Percentiles rank a stretch among this genome's conserved stretches.
These are phyloP conservation scores for Paramyrothecium roridum DNA, from an alignment of 2,329 filamentous ascomycete genomes.

Conservation along the genomic window DNA sequence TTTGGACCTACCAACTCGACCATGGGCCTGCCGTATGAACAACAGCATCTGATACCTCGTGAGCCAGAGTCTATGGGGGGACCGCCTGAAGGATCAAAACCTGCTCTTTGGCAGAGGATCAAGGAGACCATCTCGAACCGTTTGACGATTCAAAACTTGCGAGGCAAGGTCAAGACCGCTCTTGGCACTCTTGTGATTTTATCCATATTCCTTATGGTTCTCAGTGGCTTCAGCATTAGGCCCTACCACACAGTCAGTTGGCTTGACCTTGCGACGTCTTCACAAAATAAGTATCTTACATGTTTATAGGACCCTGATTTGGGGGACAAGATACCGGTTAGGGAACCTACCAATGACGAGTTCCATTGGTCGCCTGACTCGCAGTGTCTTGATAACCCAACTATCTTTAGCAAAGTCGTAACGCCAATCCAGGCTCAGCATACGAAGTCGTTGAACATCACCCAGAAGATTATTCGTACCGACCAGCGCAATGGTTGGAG, in stretches of 20 bases:
- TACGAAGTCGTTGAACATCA: conserved; percentile 33
- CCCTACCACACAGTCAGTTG: conserved; percentile 24
- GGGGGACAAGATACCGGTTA: conserved; percentile 19
- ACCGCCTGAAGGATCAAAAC: conserved; percentile 15
- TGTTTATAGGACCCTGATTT: conserved; percentile 11
- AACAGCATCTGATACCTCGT: conserved; percentile 36
- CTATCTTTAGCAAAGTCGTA: conserved; percentile 11
- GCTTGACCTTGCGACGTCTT: neutral
- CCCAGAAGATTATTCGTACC: conserved; percentile 28
- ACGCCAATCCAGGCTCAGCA: conserved; percentile 28
- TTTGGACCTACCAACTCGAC: conserved; percentile 26
- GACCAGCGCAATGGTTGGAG: conserved; percentile 14
- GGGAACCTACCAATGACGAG: conserved; percentile 11
- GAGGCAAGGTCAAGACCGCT: conserved; percentile 23
- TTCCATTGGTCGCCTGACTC: conserved; percentile 21
- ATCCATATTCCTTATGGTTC: conserved; percentile 25
- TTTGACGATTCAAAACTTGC: conserved; percentile 11
- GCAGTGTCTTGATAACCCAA: conserved; percentile 20
- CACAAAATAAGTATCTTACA: neutral
- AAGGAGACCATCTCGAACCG: too few relatives aligned
- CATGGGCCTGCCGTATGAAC: conserved; percentile 42
- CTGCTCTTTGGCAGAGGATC: conserved; percentile 24
- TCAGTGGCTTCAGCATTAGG: conserved; percentile 15
- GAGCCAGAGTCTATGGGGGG: conserved; percentile 46
- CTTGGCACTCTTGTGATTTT: conserved; percentile 28